Percentiles rank a stretch among this genome's conserved stretches.
Conservation (phyloP, 306 rosid species). For the Quercus berberidifolia region DNA sequence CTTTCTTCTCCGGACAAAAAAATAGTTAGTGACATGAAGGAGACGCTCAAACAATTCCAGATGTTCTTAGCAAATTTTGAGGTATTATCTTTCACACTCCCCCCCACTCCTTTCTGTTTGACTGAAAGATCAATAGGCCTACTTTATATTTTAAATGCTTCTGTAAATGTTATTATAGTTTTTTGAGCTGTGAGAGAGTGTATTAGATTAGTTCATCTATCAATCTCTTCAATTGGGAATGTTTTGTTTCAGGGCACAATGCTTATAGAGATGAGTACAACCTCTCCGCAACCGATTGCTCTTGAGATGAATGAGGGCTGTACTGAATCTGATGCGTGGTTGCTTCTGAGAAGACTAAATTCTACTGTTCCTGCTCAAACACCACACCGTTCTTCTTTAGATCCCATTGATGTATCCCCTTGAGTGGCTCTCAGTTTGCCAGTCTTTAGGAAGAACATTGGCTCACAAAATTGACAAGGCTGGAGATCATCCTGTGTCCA, state of each 20-base stretch:
- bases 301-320: constrained; percentile 81
- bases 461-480: constrained; percentile 1
- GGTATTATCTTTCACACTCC: constrained; percentile 33
- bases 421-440: constrained; percentile 23
- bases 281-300: constrained; percentile 53
- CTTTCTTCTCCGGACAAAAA: constrained; percentile 58
- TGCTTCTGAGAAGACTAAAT: constrained; percentile 71
- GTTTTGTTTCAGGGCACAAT: constrained; percentile 62
- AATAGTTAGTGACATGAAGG: constrained; percentile 51
- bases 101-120: neutral
- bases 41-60: constrained; percentile 64
- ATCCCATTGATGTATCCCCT: constrained; percentile 60
- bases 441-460: constrained; percentile 7
- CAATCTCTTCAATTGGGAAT: constrained; percentile 11
- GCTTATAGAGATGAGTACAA: constrained; percentile 56
- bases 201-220: constrained; percentile 3
- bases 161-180: constrained; percentile 6
- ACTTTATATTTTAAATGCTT: neutral
- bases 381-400: constrained; percentile 4
- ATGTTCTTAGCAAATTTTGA: constrained; percentile 66
- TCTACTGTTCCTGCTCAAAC: constrained; percentile 26
- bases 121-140: neutral
- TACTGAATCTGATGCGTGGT: constrained; percentile 63
- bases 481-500: neutral
- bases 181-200: constrained; percentile 2